These are phyloP conservation scores for Excoecaria cochinchinensis DNA, from an alignment of 345 rosid genomes.

Conservation along the genomic window DNA sequence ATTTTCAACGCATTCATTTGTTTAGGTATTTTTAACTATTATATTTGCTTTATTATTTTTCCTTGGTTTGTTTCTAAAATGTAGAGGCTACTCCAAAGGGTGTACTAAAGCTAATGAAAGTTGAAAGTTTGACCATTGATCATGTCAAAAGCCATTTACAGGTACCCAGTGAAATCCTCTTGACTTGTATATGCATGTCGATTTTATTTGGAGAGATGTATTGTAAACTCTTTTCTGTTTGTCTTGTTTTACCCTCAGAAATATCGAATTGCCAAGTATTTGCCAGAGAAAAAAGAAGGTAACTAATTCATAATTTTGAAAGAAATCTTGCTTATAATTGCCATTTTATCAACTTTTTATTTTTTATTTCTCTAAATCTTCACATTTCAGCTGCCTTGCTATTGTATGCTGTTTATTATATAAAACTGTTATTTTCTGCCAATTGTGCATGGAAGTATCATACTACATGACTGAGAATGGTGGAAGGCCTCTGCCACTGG, in stretches of 20 bases:
- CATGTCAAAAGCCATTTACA: slow-evolving; percentile 96
- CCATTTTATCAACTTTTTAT: not conserved
- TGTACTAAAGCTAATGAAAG: slow-evolving; percentile 86
- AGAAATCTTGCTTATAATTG: not conserved
- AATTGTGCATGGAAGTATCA: not conserved
- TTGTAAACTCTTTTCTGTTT: not conserved
- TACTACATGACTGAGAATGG: not conserved
- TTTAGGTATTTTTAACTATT: not conserved
- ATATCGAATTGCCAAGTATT: slow-evolving; percentile 84
- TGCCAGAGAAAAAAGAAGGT: slow-evolving; percentile 94
- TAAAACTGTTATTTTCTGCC: not conserved
- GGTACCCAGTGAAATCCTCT: slow-evolving; percentile 42
- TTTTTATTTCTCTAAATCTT: not conserved
- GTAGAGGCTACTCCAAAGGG: slow-evolving; percentile 94
- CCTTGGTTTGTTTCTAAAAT: slow-evolving; percentile 26
- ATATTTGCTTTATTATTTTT: not conserved
- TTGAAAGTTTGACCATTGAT: slow-evolving; percentile 83
- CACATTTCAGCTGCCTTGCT: not conserved
- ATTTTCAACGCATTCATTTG: not conserved
- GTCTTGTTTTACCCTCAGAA: slow-evolving; percentile 49
- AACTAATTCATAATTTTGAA: slow-evolving; percentile 13
- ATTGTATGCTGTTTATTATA: not conserved
- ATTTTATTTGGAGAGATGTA: not conserved
- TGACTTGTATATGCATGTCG: not conserved
- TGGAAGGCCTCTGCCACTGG: not conserved